These are phyloP conservation scores for Trichophyton simii DNA, from an alignment of 2,329 filamentous ascomycete species.

Conservation along the genomic window DNA sequence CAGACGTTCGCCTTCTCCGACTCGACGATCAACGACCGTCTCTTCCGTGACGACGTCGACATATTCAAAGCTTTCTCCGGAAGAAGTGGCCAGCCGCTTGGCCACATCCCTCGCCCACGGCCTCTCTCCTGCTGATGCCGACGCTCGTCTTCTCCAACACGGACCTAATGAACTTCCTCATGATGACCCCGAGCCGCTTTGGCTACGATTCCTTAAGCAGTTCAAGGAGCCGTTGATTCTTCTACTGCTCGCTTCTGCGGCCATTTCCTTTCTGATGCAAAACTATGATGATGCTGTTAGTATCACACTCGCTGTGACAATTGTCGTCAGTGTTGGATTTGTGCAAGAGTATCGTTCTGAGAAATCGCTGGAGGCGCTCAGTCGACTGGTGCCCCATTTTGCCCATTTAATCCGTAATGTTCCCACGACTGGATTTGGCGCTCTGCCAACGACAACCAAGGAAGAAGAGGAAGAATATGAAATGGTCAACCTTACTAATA, in stretches of 20 bases:
- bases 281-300: conserved; percentile 93
- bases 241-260: conserved; percentile 77
- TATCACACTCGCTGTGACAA: conserved; percentile 90
- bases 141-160: conserved; percentile 63
- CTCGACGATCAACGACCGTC: conserved; percentile 7
- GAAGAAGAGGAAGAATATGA: conserved; percentile 33
- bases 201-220: conserved; percentile 89
- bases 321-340: conserved; percentile 91
- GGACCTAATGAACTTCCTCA: conserved; percentile 91
- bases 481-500: conserved; percentile 35
- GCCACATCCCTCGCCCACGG: conserved; percentile 74
- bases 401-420: conserved; percentile 75
- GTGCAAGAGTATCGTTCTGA: conserved; percentile 96
- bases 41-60: conserved; percentile 30
- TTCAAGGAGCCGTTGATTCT: conserved; percentile 94
- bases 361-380: conserved; percentile 90
- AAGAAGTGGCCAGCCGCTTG: conserved; percentile 64
- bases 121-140: conserved; percentile 66
- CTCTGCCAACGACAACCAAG: conserved; percentile 14
- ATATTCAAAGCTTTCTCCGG: conserved; percentile 56
- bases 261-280: conserved; percentile 76
- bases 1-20: conserved; percentile 14
- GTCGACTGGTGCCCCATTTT: conserved; percentile 84
- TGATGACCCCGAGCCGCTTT: conserved; percentile 84
- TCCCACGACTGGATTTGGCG: conserved; percentile 18